Conservation (phyloP, 768 basidiomycete genomes). For the Holtermannia corniformis region DNA sequence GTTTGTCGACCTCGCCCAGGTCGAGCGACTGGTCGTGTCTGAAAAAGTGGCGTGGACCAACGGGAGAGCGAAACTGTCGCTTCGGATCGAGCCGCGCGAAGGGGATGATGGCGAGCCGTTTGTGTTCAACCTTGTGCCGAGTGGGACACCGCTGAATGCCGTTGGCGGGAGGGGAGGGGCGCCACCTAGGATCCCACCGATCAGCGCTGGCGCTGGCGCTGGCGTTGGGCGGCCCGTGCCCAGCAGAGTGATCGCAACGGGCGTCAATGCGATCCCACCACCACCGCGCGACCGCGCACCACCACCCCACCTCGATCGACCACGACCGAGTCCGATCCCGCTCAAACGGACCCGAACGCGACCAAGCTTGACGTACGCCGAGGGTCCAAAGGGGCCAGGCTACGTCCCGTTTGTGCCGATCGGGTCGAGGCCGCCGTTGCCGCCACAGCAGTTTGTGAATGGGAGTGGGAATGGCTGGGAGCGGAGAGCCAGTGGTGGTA, state of each 20-base stretch:
- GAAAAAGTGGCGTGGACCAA: conserved; percentile 39
- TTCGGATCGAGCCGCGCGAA: conserved; percentile 16
- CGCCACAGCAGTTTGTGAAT: no score
- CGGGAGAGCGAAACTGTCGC: conserved; percentile 34
- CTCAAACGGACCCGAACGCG: background rate
- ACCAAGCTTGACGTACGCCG: background rate
- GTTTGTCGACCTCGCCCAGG: conserved; percentile 32
- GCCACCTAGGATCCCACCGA: background rate
- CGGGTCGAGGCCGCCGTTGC: background rate
- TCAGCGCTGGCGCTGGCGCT: background rate
- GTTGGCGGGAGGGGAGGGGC: no score
- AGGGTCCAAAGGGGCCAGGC: background rate
- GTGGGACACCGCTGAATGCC: background rate
- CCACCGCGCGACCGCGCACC: no score
- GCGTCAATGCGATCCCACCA: background rate
- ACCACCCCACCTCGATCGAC: background rate
- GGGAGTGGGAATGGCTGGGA: background rate
- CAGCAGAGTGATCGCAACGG: background rate
- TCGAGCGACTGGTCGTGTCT: conserved; percentile 24
- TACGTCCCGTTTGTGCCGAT: background rate
- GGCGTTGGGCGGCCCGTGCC: no score
- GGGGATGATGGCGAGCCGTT: conserved; percentile 1
- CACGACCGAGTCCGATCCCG: background rate
- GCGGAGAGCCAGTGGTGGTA: background rate
- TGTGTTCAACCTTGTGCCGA: background rate